A percentile compares a stretch with the other conserved stretches of the same genome.
Conservation (phyloP, 1,284 basidiomycete species). For the Ganoderma sinense region DNA sequence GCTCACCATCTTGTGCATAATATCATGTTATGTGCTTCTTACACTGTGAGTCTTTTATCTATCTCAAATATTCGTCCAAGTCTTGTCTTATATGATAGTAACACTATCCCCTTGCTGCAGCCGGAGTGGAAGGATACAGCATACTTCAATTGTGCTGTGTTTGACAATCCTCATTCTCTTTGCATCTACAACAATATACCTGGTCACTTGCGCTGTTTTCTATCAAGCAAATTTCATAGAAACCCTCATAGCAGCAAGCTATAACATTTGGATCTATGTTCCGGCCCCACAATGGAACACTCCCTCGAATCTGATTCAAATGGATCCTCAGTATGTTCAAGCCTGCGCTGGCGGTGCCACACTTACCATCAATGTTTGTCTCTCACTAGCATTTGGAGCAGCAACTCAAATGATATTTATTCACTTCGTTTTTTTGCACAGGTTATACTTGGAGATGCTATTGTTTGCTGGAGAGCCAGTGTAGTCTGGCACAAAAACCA, state of each 20-base stretch:
- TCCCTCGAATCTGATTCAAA: no score
- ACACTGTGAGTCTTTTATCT: neutral
- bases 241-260: no score
- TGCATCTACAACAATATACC: neutral
- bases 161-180: neutral
- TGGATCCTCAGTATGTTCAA: no score
- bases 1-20: neutral
- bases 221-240: no score
- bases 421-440: neutral
- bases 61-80: neutral
- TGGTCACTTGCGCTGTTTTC: neutral
- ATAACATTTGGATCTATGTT: no score
- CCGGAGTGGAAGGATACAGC: neutral
- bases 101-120: neutral
- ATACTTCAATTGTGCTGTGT: neutral
- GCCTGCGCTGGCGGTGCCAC: no score
- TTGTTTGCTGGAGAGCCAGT: slow-evolving; percentile 1
- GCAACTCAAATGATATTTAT: no score
- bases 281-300: no score
- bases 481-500: neutral
- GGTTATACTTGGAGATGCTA: neutral
- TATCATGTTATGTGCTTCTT: neutral
- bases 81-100: no score
- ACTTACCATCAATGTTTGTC: no score
- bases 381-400: no score